Percentiles rank a stretch among this genome's conserved stretches.
Evolutionary conservation across 2,329 filamentous ascomycete species (phyloP).

Genomic region (Colletotrichum sp.): DNA sequence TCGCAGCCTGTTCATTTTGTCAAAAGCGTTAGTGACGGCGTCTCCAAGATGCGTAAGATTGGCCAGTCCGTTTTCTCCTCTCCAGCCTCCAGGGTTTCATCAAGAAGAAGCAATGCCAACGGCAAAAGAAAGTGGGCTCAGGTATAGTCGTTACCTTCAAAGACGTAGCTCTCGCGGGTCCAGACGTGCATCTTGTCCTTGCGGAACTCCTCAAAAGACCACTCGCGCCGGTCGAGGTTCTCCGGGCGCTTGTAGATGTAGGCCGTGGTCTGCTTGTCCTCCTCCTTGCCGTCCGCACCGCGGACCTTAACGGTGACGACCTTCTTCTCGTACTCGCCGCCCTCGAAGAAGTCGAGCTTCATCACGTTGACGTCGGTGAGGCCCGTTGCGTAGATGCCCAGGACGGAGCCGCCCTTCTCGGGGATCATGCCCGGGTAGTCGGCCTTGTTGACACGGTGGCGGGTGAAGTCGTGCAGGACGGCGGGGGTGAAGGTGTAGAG

Average conservation of each 20-base stretch:
- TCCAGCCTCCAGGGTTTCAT: not conserved
- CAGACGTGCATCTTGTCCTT: constrained; percentile 69
- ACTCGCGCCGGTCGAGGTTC: constrained; percentile 74
- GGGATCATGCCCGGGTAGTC: constrained; percentile 85
- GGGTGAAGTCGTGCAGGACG: constrained; percentile 74
- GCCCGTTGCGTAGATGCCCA: constrained; percentile 79
- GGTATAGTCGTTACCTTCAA: constrained; percentile 39
- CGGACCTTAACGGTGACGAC: constrained; percentile 55
- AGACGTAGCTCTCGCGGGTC: constrained; percentile 55
- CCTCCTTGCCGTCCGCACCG: constrained; percentile 35
- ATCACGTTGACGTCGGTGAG: constrained; percentile 78
- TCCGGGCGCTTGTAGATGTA: constrained; percentile 66
- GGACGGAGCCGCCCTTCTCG: constrained; percentile 62
- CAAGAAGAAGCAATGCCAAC: not conserved
- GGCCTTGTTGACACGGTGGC: constrained; percentile 68
- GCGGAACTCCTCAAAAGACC: constrained; percentile 88
- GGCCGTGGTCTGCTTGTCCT: constrained; percentile 59
- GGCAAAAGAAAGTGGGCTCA: not conserved
- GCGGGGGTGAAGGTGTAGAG: constrained; percentile 74
- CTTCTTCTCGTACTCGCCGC: constrained; percentile 70
- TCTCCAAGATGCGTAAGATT: not conserved
- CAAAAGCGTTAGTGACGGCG: not conserved
- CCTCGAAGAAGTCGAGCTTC: constrained; percentile 84
- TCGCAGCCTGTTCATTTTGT: constrained; percentile 3
- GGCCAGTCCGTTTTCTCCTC: not conserved